Percentiles rank a stretch among this genome's conserved stretches.
These are phyloP conservation scores for Ottelia alismoides DNA, from an alignment of 106 monocot genomes.

Conservation along the genomic window DNA sequence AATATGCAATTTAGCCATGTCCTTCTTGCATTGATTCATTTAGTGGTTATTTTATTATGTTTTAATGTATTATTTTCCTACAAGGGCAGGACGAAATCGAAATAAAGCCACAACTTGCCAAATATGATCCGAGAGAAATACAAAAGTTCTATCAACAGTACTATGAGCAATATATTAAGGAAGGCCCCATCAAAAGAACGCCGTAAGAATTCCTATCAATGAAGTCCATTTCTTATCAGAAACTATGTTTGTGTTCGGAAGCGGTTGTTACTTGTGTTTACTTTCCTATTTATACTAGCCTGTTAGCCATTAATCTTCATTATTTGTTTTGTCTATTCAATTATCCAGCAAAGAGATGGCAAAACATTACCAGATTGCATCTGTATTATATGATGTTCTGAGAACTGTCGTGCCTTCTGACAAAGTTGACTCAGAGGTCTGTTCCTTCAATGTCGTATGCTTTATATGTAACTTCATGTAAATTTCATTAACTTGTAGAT, in stretches of 20 bases:
- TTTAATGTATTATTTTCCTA: no score
- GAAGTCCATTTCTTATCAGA: background rate
- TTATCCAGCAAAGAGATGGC: constrained; percentile 81
- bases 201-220: constrained; percentile 42
- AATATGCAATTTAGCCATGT: no score
- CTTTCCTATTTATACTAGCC: no score
- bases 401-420: constrained; percentile 57
- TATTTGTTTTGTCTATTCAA: no score
- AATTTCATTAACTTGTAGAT: background rate
- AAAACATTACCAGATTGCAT: constrained; percentile 88
- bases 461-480: background rate
- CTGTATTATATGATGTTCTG: constrained; percentile 85
- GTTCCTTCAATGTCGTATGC: background rate
- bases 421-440: constrained; percentile 65
- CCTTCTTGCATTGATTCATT: no score
- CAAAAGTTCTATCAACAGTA: constrained; percentile 74
- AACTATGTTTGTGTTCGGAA: background rate
- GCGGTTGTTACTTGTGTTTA: no score
- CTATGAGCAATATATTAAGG: constrained; percentile 50
- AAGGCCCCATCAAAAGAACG: constrained; percentile 33
- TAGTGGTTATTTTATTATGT: no score
- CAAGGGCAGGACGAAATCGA: constrained; percentile 63
- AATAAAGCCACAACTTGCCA: constrained; percentile 38
- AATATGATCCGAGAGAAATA: constrained; percentile 72
- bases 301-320: no score